A percentile compares a stretch with the other conserved stretches of the same genome.
phyloP scores from a whole-genome alignment of 345 rosid genomes.

The Populus pruinosa region DNA sequence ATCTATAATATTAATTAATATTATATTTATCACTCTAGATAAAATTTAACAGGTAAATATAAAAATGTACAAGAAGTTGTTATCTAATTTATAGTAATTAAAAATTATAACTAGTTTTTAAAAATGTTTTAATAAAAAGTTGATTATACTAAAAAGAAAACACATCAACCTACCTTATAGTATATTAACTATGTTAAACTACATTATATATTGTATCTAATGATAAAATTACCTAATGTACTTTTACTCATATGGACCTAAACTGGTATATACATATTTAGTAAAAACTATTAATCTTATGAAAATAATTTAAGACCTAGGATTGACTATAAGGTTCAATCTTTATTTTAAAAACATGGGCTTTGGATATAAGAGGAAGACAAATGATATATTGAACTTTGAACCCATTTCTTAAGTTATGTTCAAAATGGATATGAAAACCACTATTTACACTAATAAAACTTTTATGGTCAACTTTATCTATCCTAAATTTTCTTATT shows the following conservation, averaged over 20 bases:
- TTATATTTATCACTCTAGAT: neutral
- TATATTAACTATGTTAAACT: neutral
- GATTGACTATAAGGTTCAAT: too few species aligned
- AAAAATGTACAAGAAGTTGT: neutral
- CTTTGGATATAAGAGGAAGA: too few species aligned
- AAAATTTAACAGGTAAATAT: neutral
- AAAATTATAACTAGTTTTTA: too few species aligned
- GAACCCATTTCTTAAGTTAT: too few species aligned
- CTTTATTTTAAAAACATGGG: too few species aligned
- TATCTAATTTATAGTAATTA: neutral
- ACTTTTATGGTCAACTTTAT: fast-evolving
- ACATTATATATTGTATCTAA: neutral
- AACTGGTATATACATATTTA: too few species aligned
- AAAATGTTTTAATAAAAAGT: fast-evolving
- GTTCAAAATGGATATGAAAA: too few species aligned
- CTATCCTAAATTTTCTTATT: too few species aligned
- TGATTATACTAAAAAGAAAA: neutral
- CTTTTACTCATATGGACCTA: neutral
- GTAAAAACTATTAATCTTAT: too few species aligned
- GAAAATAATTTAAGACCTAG: neutral
- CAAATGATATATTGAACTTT: too few species aligned
- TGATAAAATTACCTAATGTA: neutral
- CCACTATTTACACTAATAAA: too few species aligned
- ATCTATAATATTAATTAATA: too few species aligned
- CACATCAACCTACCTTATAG: neutral